These are phyloP conservation scores for Albizia julibrissin DNA, from an alignment of 306 rosid species.

Conservation along the genomic window DNA sequence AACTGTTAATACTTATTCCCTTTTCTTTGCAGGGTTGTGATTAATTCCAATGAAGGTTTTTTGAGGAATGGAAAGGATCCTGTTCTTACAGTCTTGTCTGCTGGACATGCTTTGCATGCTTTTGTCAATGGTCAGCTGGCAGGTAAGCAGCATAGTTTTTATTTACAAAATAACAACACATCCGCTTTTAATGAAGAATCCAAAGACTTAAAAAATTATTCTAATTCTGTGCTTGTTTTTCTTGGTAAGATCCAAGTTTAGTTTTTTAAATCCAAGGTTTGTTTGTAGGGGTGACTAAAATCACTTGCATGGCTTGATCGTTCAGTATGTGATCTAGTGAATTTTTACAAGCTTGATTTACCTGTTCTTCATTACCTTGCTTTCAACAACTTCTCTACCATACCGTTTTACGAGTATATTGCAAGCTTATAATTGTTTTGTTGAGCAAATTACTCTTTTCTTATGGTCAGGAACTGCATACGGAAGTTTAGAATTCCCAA, in stretches of 20 bases:
- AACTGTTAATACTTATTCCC: constrained; percentile 5
- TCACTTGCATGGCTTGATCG: constrained; percentile 7
- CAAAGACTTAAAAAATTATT: background rate
- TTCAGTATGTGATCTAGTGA: constrained; percentile 14
- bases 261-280: background rate
- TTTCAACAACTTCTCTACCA: background rate
- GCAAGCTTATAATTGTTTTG: constrained; percentile 11
- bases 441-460: constrained; percentile 22
- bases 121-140: constrained; percentile 79
- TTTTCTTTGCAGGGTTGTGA: constrained; percentile 59
- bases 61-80: constrained; percentile 67
- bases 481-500: constrained; percentile 92
- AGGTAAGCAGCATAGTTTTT: constrained; percentile 52
- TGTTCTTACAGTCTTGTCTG: constrained; percentile 75
- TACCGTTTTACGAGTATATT: background rate
- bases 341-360: constrained; percentile 18
- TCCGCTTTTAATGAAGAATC: background rate
- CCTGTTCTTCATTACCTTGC: constrained; percentile 21
- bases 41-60: constrained; percentile 72
- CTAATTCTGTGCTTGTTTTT: constrained; percentile 1
- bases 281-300: background rate
- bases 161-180: constrained; percentile 8
- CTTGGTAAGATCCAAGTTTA: background rate
- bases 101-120: constrained; percentile 97
- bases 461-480: constrained; percentile 71